Evolutionary conservation across 371 early-diverging fungal species (phyloP).

Genomic region (Basidiobolus heterosporus): DNA sequence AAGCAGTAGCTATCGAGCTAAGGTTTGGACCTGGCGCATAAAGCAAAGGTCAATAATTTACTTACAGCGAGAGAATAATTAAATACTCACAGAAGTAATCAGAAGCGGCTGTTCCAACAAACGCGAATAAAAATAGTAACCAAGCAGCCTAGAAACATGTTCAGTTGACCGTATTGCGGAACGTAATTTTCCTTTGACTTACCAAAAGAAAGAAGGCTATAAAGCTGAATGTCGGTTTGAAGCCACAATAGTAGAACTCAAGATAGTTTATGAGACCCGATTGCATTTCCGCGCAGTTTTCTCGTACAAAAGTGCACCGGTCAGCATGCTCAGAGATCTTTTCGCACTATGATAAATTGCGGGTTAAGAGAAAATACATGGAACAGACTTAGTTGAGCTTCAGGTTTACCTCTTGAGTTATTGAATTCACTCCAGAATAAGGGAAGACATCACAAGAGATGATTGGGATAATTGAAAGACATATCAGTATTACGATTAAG

Average conservation of each 20-base stretch:
- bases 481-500: no score
- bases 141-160: conserved; percentile 19
- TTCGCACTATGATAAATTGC: no score
- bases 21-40: conserved; percentile 35
- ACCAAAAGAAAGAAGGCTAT: neutral
- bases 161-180: neutral
- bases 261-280: conserved; percentile 42
- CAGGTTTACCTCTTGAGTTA: no score
- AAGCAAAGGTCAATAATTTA: neutral
- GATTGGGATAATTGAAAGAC: no score
- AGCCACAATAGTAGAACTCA: conserved; percentile 37
- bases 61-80: neutral
- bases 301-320: conserved; percentile 30
- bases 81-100: conserved; percentile 38
- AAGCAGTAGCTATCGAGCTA: conserved; percentile 35
- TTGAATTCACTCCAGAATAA: no score
- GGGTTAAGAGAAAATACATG: neutral
- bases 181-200: no score
- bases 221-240: conserved; percentile 10
- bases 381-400: neutral
- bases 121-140: conserved; percentile 42
- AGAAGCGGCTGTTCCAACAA: conserved; percentile 50
- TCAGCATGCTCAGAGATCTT: conserved; percentile 29
- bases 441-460: no score
- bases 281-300: conserved; percentile 28